Evolutionary conservation across 2,329 filamentous ascomycete species (phyloP).

Genomic region (Nannizzia gypsea): DNA sequence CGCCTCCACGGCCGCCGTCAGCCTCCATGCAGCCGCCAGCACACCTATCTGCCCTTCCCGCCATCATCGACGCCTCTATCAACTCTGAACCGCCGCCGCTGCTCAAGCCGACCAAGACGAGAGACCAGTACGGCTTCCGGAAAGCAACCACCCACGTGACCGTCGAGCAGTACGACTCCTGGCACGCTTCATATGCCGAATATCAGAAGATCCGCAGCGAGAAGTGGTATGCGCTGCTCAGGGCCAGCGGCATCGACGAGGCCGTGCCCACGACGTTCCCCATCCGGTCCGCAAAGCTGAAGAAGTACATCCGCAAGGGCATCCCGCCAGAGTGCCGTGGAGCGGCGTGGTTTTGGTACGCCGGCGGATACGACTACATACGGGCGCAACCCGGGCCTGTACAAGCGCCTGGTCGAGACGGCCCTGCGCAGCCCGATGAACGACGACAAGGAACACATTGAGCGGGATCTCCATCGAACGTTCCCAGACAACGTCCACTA

Average conservation of each 20-base stretch:
- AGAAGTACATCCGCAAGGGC: slow-evolving; percentile 82
- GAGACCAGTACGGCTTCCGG: slow-evolving; percentile 85
- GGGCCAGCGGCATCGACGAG: slow-evolving; percentile 61
- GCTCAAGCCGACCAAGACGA: slow-evolving; percentile 27
- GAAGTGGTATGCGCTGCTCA: slow-evolving; percentile 73
- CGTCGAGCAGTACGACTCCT: slow-evolving; percentile 65
- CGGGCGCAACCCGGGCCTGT: slow-evolving; percentile 65
- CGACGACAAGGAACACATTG: slow-evolving; percentile 78
- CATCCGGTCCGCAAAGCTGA: slow-evolving; percentile 66
- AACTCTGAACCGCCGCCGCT: slow-evolving; percentile 31
- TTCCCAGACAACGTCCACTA: slow-evolving; percentile 92
- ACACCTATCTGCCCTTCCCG: neutral
- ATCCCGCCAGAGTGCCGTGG: slow-evolving; percentile 89
- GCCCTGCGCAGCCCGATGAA: slow-evolving; percentile 54
- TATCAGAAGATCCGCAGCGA: slow-evolving; percentile 62
- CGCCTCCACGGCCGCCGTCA: too few relatives aligned
- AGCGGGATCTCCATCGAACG: slow-evolving; percentile 83
- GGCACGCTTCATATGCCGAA: slow-evolving; percentile 62
- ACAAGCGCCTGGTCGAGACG: slow-evolving; percentile 55
- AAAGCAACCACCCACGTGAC: slow-evolving; percentile 73
- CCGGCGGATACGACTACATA: slow-evolving; percentile 69
- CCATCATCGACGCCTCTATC: slow-evolving; percentile 24
- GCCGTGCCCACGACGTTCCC: slow-evolving; percentile 67
- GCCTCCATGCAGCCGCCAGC: too few relatives aligned
- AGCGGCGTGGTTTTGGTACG: slow-evolving; percentile 96